A percentile compares a stretch with the other conserved stretches of the same genome.
These are phyloP conservation scores for Heritiera littoralis DNA, from an alignment of 345 rosid genomes.

Conservation along the genomic window DNA sequence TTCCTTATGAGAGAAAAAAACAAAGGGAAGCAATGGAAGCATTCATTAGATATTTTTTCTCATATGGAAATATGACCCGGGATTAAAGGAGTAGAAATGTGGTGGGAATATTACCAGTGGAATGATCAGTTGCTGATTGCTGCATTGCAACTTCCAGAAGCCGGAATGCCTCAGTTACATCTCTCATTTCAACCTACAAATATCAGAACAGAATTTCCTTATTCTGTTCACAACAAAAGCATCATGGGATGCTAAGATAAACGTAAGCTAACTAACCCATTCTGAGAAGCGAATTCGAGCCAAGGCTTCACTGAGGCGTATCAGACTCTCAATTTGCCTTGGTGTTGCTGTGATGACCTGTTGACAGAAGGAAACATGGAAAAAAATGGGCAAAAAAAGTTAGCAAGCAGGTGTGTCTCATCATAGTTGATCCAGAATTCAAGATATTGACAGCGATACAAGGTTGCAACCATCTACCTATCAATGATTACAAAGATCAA, in stretches of 20 bases:
- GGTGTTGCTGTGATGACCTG: conserved; percentile 99
- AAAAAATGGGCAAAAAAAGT: not conserved
- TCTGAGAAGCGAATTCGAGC: conserved; percentile 96
- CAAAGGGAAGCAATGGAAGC: not conserved
- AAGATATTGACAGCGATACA: not conserved
- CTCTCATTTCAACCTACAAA: conserved; percentile 64
- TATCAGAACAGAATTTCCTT: conserved; percentile 21
- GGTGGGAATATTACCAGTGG: conserved; percentile 62
- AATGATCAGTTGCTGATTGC: conserved; percentile 93
- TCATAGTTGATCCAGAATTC: not conserved
- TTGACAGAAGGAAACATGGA: conserved; percentile 23
- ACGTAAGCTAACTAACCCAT: conserved; percentile 51
- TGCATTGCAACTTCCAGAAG: conserved; percentile 97
- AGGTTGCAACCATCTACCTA: not conserved
- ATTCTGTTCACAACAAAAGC: not conserved
- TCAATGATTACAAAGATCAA: not conserved
- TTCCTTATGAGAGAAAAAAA: conserved; percentile 40
- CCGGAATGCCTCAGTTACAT: conserved; percentile 85
- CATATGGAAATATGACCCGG: not conserved
- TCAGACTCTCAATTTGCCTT: conserved; percentile 94
- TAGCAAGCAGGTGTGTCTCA: not conserved
- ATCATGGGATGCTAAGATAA: not conserved
- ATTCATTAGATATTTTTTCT: conserved; percentile 11
- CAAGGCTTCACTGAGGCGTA: conserved; percentile 95
- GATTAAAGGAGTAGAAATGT: not conserved